These are phyloP conservation scores for Clarkia xantiana DNA, from an alignment of 345 rosid genomes.

Conservation along the genomic window DNA sequence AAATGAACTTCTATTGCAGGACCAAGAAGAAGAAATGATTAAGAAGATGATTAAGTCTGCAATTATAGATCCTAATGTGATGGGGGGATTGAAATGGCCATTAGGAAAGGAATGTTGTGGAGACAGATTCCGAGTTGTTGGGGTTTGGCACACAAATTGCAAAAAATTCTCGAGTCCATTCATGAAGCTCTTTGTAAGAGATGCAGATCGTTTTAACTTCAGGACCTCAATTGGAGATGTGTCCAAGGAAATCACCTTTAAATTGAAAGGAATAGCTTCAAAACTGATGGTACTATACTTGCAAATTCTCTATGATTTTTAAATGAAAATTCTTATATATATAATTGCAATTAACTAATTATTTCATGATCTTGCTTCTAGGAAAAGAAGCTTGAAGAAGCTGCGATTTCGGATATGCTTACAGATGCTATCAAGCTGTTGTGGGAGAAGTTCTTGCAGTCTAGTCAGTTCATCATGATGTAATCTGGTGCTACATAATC, in stretches of 20 bases:
- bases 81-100: constrained; percentile 67
- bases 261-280: constrained; percentile 34
- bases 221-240: constrained; percentile 22
- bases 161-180: constrained; percentile 25
- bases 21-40: constrained; percentile 36
- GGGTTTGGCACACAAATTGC: constrained; percentile 29
- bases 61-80: constrained; percentile 37
- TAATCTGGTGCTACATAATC: too few species aligned
- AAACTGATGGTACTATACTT: constrained; percentile 11
- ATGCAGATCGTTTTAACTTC: constrained; percentile 45
- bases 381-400: constrained; percentile 14
- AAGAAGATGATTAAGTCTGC: constrained; percentile 30
- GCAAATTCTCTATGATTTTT: constrained; percentile 1
- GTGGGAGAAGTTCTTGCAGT: constrained; percentile 22
- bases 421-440: constrained; percentile 23
- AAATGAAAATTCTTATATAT: neutral
- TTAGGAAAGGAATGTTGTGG: constrained; percentile 25
- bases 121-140: constrained; percentile 27
- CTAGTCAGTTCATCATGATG: too few species aligned
- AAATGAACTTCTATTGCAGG: too few species aligned
- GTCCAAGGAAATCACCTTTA: constrained; percentile 23
- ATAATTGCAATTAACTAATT: neutral
- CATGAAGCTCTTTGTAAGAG: constrained; percentile 32
- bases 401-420: constrained; percentile 14
- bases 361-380: too few species aligned